A percentile compares a stretch with the other conserved stretches of the same genome.
Conservation (phyloP, 257 asterid species). For the Salvia splendens region DNA sequence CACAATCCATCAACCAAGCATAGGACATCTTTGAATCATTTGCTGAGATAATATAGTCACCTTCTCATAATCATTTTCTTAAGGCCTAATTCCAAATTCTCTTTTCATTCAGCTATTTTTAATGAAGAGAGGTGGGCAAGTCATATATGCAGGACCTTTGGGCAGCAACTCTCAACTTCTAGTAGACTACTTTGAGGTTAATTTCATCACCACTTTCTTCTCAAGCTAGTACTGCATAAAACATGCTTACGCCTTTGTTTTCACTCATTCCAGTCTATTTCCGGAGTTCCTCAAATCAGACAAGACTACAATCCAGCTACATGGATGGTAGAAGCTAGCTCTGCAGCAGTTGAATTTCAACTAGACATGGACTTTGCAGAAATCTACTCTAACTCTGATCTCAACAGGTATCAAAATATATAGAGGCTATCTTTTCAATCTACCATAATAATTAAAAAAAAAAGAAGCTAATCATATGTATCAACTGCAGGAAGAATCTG, state of each 20-base stretch:
- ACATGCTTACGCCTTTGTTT: too few species aligned
- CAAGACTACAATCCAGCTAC: constrained; percentile 71
- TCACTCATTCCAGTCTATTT: constrained; percentile 34
- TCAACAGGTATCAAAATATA: constrained; percentile 40
- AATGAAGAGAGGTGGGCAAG: constrained; percentile 77
- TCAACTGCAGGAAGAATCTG: constrained; percentile 50
- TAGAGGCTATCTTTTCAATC: too few species aligned
- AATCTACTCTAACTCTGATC: constrained; percentile 51
- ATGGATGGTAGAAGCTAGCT: constrained; percentile 68
- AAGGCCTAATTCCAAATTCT: too few species aligned
- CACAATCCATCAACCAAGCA: constrained; percentile 37
- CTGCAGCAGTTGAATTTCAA: constrained; percentile 56
- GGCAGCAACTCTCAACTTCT: constrained; percentile 57
- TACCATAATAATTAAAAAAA: neutral
- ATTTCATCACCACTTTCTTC: constrained; percentile 18
- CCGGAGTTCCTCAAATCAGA: constrained; percentile 53
- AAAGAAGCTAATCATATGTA: neutral
- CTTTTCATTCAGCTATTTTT: constrained; percentile 41
- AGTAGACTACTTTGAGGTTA: constrained; percentile 61
- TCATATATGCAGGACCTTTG: constrained; percentile 66
- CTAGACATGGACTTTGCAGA: constrained; percentile 53
- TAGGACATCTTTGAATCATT: constrained; percentile 72
- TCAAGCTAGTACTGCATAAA: too few species aligned
- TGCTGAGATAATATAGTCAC: constrained; percentile 48
- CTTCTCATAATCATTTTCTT: neutral